Conservation (phyloP, 129 eudicot species). For the Pulicaria dysenterica region DNA sequence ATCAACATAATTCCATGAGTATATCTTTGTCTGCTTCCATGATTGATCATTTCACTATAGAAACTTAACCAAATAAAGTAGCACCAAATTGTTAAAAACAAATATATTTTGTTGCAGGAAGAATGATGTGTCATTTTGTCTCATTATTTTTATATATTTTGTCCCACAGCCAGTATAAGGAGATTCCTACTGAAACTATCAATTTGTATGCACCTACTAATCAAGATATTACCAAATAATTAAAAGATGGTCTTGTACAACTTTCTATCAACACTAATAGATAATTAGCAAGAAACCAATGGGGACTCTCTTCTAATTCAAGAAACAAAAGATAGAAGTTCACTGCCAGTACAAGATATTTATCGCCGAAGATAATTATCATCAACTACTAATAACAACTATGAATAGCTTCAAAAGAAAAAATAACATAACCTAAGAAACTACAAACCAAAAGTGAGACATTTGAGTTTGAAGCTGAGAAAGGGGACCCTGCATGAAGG, state of each 20-base stretch:
- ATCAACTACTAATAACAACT: constrained; percentile 39
- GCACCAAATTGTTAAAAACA: constrained; percentile 16
- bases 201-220: constrained; percentile 16
- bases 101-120: constrained; percentile 7
- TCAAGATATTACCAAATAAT: constrained; percentile 1
- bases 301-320: constrained; percentile 24
- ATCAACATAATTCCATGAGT: constrained; percentile 19
- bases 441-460: constrained; percentile 33
- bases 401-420: constrained; percentile 30
- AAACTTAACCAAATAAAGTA: constrained; percentile 18
- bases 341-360: constrained; percentile 28
- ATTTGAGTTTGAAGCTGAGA: constrained; percentile 27
- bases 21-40: constrained; percentile 33
- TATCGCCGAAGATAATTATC: constrained; percentile 17
- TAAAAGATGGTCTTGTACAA: not conserved
- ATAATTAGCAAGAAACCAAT: constrained; percentile 16
- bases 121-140: constrained; percentile 27
- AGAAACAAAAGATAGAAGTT: constrained; percentile 36
- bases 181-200: constrained; percentile 17
- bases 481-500: constrained; percentile 17
- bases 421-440: constrained; percentile 35
- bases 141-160: constrained; percentile 9
- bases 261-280: not conserved
- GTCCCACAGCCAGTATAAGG: constrained; percentile 11
- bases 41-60: constrained; percentile 32